Base-by-base conservation (phyloP, 257 asterid genomes). In the Eustoma russellianum region DNA sequence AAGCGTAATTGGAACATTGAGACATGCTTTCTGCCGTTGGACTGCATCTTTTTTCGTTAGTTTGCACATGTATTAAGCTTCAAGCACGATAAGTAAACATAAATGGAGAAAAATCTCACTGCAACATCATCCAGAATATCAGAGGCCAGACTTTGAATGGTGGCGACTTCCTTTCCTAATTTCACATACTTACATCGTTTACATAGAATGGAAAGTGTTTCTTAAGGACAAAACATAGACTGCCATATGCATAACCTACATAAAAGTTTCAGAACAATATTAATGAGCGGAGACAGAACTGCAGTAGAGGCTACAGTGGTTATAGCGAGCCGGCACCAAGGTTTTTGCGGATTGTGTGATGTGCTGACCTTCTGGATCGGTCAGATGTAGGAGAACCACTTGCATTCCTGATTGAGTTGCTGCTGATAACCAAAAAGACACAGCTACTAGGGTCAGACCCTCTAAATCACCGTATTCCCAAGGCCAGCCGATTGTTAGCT, bases 121-220 rank as follows among this genome's bases (percentile, higher is more conserved):
- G 28, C 28, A 19, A 19, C 1, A 19, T 19, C 28, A 19, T 19
- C 28, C 28, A 19, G 28, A 19, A 19, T 19, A 19, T 19, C 28
- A 19, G 28, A 19, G 28, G 28, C 28, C 28, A 19, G 28, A 1
- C 28, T 19, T 24, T 24, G 3, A 24, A 24, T 24, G 2, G 30
- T 4, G 30, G 30, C 3, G 3, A 24, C 30, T 24, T 24, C 30
- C 30, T 24, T 24, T 24, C 3, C 30, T 24, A 24, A 24, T 24
- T 24, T 24, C 30, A 24, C 30, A 24, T 55, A 48, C 68, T 33
- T 55, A 48, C 68, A 45, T 12, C 49, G 68, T 28, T 47, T 63
- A 63, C 46, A 54, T 3, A 13, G 33, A 47, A 16, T 18, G 38
- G 9, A 48, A 48, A 19, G 46, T 54, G 48, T 57, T 55, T 63